Conservation (phyloP, 2,329 filamentous ascomycete species). For the Ophiostoma tasmaniense region DNA sequence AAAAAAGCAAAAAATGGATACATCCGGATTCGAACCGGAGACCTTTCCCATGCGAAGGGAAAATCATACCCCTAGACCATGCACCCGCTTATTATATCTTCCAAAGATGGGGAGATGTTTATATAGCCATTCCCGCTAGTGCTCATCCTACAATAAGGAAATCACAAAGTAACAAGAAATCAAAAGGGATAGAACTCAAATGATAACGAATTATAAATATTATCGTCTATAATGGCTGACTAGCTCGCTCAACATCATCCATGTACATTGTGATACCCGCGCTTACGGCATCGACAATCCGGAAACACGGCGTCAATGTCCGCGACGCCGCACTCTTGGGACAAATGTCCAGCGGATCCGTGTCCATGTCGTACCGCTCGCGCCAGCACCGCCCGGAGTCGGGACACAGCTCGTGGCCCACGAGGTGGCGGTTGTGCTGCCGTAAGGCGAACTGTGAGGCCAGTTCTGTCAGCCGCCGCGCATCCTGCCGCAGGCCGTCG, state of each 20-base stretch:
- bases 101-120: not conserved
- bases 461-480: constrained; percentile 9
- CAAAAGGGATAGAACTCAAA: no score
- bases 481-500: constrained; percentile 8
- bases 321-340: constrained; percentile 12
- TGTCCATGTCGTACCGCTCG: constrained; percentile 15
- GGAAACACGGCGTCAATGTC: constrained; percentile 14
- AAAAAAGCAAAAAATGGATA: constrained; percentile 2
- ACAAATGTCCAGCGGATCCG: constrained; percentile 14
- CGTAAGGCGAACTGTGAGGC: constrained; percentile 9
- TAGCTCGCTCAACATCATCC: not conserved
- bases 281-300: constrained; percentile 11
- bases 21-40: constrained; percentile 9
- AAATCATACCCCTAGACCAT: constrained; percentile 10
- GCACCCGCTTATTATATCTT: not conserved
- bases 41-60: constrained; percentile 10
- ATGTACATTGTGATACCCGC: constrained; percentile 9
- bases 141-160: no score
- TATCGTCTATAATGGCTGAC: no score
- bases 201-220: no score
- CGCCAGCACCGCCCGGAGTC: constrained; percentile 14
- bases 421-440: constrained; percentile 14
- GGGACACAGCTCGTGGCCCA: constrained; percentile 14
- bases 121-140: not conserved
- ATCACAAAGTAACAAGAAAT: not conserved